Evolutionary conservation across 192 early-diverging fungal genomes (phyloP).

Genomic region (Fimicolochytrium jonesii): DNA sequence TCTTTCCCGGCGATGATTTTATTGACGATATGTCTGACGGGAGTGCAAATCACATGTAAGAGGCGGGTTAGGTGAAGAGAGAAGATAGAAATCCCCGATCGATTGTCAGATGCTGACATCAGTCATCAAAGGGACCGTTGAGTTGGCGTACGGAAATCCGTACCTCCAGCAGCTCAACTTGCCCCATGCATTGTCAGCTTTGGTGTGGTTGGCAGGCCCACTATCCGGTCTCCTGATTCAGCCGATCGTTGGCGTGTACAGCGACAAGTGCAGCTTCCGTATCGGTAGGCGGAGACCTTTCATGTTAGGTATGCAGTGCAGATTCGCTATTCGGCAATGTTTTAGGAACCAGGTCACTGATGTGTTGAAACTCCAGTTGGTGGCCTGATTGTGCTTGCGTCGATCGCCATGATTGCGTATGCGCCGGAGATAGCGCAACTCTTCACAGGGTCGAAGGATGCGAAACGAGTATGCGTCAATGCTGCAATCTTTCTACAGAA

Average conservation of each 20-base stretch:
- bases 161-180: slow-evolving; percentile 81
- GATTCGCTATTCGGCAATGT: not conserved
- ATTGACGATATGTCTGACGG: slow-evolving; percentile 57
- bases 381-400: slow-evolving; percentile 56
- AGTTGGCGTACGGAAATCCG: slow-evolving; percentile 80
- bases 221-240: slow-evolving; percentile 67
- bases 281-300: slow-evolving; percentile 83
- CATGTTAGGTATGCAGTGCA: slow-evolving; percentile 50
- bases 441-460: slow-evolving; percentile 5
- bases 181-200: slow-evolving; percentile 72
- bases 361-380: slow-evolving; percentile 35
- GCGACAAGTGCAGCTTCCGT: slow-evolving; percentile 66
- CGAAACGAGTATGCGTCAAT: too few species aligned
- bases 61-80: not conserved
- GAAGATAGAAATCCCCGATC: too few species aligned
- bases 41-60: slow-evolving; percentile 68
- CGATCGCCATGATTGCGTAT: slow-evolving; percentile 71
- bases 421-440: slow-evolving; percentile 53
- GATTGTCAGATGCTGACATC: not conserved
- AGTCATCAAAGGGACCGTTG: slow-evolving; percentile 57
- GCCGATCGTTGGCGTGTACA: slow-evolving; percentile 77
- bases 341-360: too few species aligned
- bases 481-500: too few species aligned
- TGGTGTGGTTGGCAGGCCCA: slow-evolving; percentile 93
- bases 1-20: slow-evolving; percentile 34